Evolutionary conservation across 2,329 filamentous ascomycete genomes (phyloP).

Genomic region (Teratosphaeria destructans): DNA sequence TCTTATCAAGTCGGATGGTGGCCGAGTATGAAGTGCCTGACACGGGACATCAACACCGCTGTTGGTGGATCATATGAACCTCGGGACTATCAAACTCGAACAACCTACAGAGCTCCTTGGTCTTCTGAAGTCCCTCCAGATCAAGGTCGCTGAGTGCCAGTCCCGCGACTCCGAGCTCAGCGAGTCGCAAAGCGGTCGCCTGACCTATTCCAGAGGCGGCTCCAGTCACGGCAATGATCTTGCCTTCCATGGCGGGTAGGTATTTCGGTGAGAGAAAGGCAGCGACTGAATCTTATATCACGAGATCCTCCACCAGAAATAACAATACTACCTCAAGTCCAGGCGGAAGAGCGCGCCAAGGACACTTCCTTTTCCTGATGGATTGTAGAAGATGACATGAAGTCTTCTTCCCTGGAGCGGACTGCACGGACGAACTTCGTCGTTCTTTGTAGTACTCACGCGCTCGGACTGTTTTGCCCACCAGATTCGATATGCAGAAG

Average conservation of each 20-base stretch:
- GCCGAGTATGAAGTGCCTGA: neutral
- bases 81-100: neutral
- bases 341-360: neutral
- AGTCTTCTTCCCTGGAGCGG: neutral
- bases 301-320: neutral
- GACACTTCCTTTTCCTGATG: neutral
- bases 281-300: neutral
- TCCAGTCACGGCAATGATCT: conserved; percentile 41
- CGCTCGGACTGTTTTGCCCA: neutral
- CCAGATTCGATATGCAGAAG: neutral
- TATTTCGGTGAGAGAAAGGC: neutral
- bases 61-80: neutral
- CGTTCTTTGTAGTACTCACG: neutral
- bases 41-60: neutral
- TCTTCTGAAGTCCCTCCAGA: neutral
- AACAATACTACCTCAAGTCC: neutral
- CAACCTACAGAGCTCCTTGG: neutral
- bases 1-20: neutral
- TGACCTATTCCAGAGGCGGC: conserved; percentile 40
- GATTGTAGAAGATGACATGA: neutral
- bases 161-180: neutral
- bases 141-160: neutral
- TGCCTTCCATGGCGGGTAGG: neutral
- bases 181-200: conserved; percentile 13
- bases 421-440: neutral